Base-by-base conservation (phyloP, 495 filamentous ascomycete species). In the Penicillium atrosanguineum region DNA sequence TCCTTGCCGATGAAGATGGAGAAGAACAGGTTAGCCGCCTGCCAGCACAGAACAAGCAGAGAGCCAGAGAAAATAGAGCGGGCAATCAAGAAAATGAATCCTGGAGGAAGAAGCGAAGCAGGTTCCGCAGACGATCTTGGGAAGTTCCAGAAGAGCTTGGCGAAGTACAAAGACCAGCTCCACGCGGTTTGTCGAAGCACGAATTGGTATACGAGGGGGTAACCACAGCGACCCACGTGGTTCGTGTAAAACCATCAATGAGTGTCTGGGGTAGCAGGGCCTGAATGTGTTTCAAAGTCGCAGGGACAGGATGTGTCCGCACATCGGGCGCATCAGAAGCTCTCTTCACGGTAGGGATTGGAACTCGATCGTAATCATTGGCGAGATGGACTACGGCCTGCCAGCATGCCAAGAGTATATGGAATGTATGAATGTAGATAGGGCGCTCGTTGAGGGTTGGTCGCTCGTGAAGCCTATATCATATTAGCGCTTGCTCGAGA, bases 401-500 rank as follows among this genome's bases (percentile, higher is more conserved):
- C 20, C 77, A 70, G 36, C 88, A 55, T 6, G 87, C 91, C 16
- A 93, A 72, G 1, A 83, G 68, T 6, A 88, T 55, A 50, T 92
- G 80, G 59, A 87, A 81, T 39, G 82, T 82, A 8, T 88, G 83
- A 16, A 97, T 75, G 68, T 91, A 95, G 29, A 98, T 78, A 1
- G 89, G 83, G 56, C 88, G 77, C 70, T 98, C 94, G 66, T 98
- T 98, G 54, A 97, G 69, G n/a, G 81, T 80, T 14, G 85, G 76
- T 15, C 93, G 80, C 66, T 94, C 91, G 50, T 88, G 78, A 18
- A 70, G 63, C 38, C 78, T 83, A 37, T 15, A 49, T 52, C 6
- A 15, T 3, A 41, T 66, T 52, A 65, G 54, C 31, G 50, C 43
- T 26, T 23, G 36, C 23, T 38, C 21, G 31, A 25, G 19, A 18